Conservation (phyloP, 495 filamentous ascomycete genomes). For the Schizothecium vesticola region DNA sequence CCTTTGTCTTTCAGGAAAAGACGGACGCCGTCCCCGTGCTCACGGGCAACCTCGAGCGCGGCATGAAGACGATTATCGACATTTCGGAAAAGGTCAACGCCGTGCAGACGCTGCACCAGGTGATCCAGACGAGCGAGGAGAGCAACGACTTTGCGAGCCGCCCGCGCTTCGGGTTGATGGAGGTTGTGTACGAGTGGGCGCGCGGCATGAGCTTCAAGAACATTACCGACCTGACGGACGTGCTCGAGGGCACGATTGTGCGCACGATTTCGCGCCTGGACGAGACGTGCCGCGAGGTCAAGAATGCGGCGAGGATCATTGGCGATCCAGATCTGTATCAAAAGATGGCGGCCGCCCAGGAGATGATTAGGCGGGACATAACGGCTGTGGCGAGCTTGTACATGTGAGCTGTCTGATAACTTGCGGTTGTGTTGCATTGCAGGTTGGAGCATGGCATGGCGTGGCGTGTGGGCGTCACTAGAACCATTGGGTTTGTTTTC, state of each 20-base stretch:
- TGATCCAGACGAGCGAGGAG: slow-evolving; percentile 83
- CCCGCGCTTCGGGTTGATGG: slow-evolving; percentile 86
- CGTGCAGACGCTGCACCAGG: slow-evolving; percentile 80
- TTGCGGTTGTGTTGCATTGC: neutral
- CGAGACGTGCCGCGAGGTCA: slow-evolving; percentile 95
- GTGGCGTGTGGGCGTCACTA: neutral
- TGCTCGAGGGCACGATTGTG: slow-evolving; percentile 95
- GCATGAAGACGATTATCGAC: slow-evolving; percentile 76
- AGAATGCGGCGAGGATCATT: slow-evolving; percentile 92
- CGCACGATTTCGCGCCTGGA: slow-evolving; percentile 86
- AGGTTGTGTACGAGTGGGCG: slow-evolving; percentile 99
- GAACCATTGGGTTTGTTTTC: neutral
- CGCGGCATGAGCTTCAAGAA: slow-evolving; percentile 96
- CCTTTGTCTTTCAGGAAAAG: slow-evolving; percentile 99
- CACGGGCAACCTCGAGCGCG: slow-evolving; percentile 75
- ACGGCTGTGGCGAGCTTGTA: slow-evolving; percentile 85
- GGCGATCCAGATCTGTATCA: slow-evolving; percentile 89
- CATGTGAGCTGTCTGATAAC: slow-evolving; percentile 43
- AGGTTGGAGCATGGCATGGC: neutral
- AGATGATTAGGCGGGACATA: slow-evolving; percentile 94
- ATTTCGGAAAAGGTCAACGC: slow-evolving; percentile 88
- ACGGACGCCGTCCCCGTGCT: slow-evolving; percentile 80
- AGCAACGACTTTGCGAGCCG: slow-evolving; percentile 83
- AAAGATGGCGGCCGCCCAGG: slow-evolving; percentile 95
- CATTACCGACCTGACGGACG: slow-evolving; percentile 93